A percentile compares a stretch with the other conserved stretches of the same genome.
Evolutionary conservation across 768 basidiomycete species (phyloP).

Genomic region (Tricholoma saponaceum): DNA sequence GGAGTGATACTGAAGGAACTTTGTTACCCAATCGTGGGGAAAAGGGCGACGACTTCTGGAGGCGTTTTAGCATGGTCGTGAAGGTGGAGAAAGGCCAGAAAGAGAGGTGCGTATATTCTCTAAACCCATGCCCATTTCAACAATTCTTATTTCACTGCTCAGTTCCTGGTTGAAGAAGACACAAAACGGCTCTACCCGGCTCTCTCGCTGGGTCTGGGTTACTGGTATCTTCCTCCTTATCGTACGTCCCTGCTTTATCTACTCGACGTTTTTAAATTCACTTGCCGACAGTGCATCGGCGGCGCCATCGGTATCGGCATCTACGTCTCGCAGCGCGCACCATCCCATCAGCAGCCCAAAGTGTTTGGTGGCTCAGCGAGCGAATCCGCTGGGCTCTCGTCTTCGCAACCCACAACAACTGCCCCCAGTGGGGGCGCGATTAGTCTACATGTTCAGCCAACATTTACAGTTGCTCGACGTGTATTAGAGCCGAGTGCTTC

Average conservation of each 20-base stretch:
- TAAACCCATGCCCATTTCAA: not conserved
- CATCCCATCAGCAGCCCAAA: slow-evolving; percentile 48
- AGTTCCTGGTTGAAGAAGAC: slow-evolving; percentile 72
- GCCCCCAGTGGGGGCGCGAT: not conserved
- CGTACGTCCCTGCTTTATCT: not conserved
- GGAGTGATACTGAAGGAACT: slow-evolving; percentile 65
- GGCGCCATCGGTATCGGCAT: slow-evolving; percentile 58
- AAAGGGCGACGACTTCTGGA: slow-evolving; percentile 83
- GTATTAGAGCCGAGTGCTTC: not conserved
- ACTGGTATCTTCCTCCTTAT: slow-evolving; percentile 40
- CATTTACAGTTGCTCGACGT: slow-evolving; percentile 1
- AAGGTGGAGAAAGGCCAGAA: slow-evolving; percentile 56
- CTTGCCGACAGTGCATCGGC: slow-evolving; percentile 43
- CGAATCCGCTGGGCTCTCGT: slow-evolving; percentile 27
- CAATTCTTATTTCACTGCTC: not conserved
- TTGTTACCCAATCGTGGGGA: slow-evolving; percentile 65
- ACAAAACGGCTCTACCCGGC: slow-evolving; percentile 42
- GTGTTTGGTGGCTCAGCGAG: slow-evolving; percentile 62
- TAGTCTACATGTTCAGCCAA: not conserved
- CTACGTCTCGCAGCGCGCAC: slow-evolving; percentile 49
- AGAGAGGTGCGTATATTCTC: slow-evolving; percentile 37
- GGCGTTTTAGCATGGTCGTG: slow-evolving; percentile 80
- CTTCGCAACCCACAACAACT: not conserved
- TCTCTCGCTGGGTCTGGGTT: slow-evolving; percentile 70
- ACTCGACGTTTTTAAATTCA: too few species aligned